These are phyloP conservation scores for Leccinellum rugosiceps DNA, from an alignment of 768 basidiomycete genomes.

Conservation along the genomic window DNA sequence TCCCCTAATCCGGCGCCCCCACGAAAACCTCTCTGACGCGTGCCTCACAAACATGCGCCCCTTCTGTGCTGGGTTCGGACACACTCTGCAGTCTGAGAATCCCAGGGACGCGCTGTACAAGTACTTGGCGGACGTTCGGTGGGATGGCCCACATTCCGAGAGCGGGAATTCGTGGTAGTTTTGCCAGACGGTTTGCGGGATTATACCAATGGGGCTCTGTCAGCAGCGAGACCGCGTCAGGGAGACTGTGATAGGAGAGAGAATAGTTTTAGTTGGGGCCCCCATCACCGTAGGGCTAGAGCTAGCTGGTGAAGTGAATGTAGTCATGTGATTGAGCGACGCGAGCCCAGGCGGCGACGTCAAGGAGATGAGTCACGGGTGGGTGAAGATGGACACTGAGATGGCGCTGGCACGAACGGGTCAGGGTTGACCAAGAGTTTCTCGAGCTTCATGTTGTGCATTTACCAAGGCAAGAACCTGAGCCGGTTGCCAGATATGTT, in stretches of 20 bases:
- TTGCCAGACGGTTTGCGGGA: too few relatives aligned
- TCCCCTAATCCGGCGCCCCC: slow-evolving; percentile 50
- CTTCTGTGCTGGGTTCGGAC: too few relatives aligned
- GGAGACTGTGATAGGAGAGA: slow-evolving; percentile 19
- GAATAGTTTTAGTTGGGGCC: slow-evolving; percentile 2
- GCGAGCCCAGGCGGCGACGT: neutral
- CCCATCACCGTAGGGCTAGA: too few relatives aligned
- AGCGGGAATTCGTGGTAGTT: too few relatives aligned
- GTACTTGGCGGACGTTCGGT: too few relatives aligned
- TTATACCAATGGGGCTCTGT: too few relatives aligned
- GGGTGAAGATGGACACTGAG: slow-evolving; percentile 9
- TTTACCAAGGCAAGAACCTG: slow-evolving; percentile 57
- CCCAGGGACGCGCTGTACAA: slow-evolving; percentile 16
- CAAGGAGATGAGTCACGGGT: neutral
- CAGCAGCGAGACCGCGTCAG: slow-evolving; percentile 29
- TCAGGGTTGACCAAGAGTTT: slow-evolving; percentile 55
- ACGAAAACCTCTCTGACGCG: too few relatives aligned
- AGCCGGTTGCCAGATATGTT: too few relatives aligned
- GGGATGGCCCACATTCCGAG: too few relatives aligned
- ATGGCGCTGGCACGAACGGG: slow-evolving; percentile 46
- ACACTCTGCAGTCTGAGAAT: slow-evolving; percentile 49
- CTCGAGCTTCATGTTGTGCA: slow-evolving; percentile 46
- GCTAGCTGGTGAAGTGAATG: slow-evolving; percentile 7
- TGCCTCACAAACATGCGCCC: too few relatives aligned
- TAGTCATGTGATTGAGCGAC: slow-evolving; percentile 13